Conservation (phyloP, 2,329 filamentous ascomycete species). For the Ophiostoma ulmi region DNA sequence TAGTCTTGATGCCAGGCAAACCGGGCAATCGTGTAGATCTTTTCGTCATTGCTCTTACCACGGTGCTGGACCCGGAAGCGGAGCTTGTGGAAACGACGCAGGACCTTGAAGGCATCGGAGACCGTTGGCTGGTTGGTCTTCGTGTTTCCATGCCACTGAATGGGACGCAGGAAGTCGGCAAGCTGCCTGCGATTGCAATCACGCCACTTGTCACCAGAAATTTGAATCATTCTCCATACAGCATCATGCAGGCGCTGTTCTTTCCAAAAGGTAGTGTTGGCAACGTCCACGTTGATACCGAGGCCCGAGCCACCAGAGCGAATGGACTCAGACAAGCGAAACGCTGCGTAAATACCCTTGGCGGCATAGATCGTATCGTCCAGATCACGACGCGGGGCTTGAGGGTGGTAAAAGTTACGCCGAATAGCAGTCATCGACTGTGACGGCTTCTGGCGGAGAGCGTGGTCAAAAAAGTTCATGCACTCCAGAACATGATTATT, state of each 20-base stretch:
- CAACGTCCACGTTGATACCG: conserved; percentile 82
- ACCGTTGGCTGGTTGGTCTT: conserved; percentile 31
- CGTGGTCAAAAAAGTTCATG: conserved; percentile 83
- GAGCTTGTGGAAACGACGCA: conserved; percentile 51
- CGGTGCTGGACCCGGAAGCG: conserved; percentile 54
- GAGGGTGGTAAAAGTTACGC: conserved; percentile 69
- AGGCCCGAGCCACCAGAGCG: conserved; percentile 53
- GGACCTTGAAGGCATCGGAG: conserved; percentile 50
- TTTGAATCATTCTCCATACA: conserved; percentile 31
- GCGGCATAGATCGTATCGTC: conserved; percentile 59
- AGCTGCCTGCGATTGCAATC: conserved; percentile 31
- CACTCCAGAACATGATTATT: conserved; percentile 67
- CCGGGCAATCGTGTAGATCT: conserved; percentile 48
- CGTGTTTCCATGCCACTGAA: conserved; percentile 27
- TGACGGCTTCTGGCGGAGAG: conserved; percentile 74
- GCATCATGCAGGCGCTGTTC: conserved; percentile 40
- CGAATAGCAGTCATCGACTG: conserved; percentile 65
- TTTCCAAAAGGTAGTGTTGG: conserved; percentile 85
- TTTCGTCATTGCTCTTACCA: conserved; percentile 42
- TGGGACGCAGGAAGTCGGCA: conserved; percentile 36
- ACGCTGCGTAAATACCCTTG: conserved; percentile 84
- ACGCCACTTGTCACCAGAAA: conserved; percentile 29
- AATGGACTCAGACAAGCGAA: conserved; percentile 62
- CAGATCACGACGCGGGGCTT: conserved; percentile 49
- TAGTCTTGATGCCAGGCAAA: conserved; percentile 46